A percentile compares a stretch with the other conserved stretches of the same genome.
These are phyloP conservation scores for Jasminum sambac DNA, from an alignment of 257 asterid species.

Conservation along the genomic window DNA sequence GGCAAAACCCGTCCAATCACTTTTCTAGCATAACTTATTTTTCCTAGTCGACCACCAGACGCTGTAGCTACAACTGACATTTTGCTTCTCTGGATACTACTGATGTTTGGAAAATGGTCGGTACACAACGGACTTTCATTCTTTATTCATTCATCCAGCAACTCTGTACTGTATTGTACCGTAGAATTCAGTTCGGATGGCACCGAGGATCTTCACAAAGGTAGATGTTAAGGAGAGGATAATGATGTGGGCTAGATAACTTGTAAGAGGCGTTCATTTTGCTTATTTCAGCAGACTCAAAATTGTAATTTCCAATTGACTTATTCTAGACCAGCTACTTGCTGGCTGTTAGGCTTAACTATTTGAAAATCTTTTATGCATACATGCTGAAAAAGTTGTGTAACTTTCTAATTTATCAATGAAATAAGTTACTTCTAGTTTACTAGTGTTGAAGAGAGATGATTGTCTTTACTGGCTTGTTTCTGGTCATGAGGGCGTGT, in stretches of 20 bases:
- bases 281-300: constrained; percentile 11
- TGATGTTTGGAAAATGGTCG: not conserved
- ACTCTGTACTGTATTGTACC: constrained; percentile 34
- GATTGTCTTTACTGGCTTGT: not conserved
- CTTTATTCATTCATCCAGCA: constrained; percentile 52
- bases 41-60: constrained; percentile 30
- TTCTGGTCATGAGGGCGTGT: not conserved
- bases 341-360: constrained; percentile 44
- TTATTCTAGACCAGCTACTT: constrained; percentile 47
- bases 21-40: constrained; percentile 44
- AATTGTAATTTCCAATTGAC: constrained; percentile 24
- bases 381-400: constrained; percentile 6
- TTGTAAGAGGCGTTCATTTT: constrained; percentile 20
- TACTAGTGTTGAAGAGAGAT: not conserved
- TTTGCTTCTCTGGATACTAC: constrained; percentile 25
- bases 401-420: constrained; percentile 16
- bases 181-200: constrained; percentile 38
- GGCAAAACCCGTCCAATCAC: constrained; percentile 44
- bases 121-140: constrained; percentile 40
- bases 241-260: constrained; percentile 35
- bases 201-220: constrained; percentile 33
- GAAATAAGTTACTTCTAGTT: constrained; percentile 16
- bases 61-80: constrained; percentile 32
- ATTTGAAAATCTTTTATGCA: constrained; percentile 18
- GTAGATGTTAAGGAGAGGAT: constrained; percentile 41